phyloP scores from a whole-genome alignment of 2,329 filamentous ascomycete species.

The Trichoderma sp. region DNA sequence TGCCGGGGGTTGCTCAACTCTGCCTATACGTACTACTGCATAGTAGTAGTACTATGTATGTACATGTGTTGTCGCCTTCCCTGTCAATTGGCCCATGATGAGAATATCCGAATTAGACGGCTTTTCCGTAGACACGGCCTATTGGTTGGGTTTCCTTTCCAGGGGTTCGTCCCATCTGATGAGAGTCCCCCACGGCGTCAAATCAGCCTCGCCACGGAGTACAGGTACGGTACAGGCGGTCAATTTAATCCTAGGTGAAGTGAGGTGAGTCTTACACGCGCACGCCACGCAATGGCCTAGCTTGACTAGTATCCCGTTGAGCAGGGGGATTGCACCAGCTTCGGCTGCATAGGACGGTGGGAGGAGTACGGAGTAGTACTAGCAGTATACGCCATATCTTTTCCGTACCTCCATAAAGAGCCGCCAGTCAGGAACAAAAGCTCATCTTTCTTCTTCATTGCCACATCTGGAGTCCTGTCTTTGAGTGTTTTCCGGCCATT shows the following conservation, averaged over 20 bases:
- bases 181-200: background rate
- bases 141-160: background rate
- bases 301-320: background rate
- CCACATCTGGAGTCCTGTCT: background rate
- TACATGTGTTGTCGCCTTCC: background rate
- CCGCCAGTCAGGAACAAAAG: background rate
- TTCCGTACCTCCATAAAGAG: slow-evolving; percentile 2
- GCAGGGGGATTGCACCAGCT: slow-evolving; percentile 11
- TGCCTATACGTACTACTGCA: too few relatives aligned
- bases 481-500: background rate
- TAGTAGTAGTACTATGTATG: too few relatives aligned
- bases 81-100: background rate
- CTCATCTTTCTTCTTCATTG: background rate
- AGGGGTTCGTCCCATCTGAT: background rate
- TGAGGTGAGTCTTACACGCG: slow-evolving; percentile 15
- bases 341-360: background rate
- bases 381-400: slow-evolving; percentile 7
- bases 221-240: background rate
- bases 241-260: slow-evolving; percentile 10
- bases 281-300: slow-evolving; percentile 1
- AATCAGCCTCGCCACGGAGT: slow-evolving; percentile 6
- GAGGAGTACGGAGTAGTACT: background rate
- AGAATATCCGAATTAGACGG: background rate
- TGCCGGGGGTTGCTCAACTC: background rate
- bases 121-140: background rate